Conservation (phyloP, 1,139 yeast species). For the Pichia cactophila region DNA sequence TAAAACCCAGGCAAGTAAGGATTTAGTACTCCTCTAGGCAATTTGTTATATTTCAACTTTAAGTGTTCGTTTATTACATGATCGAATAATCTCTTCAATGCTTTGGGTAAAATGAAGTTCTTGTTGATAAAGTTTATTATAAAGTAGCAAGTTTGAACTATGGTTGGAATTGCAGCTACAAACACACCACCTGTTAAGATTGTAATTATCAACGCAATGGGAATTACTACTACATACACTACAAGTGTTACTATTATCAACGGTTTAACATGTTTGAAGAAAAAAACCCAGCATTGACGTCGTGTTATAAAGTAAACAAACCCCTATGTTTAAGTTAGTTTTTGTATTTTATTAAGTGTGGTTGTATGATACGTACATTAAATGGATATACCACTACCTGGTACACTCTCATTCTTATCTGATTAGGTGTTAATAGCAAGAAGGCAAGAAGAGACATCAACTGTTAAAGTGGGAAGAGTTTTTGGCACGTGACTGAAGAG, state of each 20-base stretch:
- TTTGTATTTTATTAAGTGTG: too few species aligned
- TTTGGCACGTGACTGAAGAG: too few species aligned
- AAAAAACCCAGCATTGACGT: slow-evolving; percentile 21
- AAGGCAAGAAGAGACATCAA: background rate
- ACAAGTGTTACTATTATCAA: slow-evolving; percentile 38
- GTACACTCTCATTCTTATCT: background rate
- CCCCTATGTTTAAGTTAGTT: slow-evolving; percentile 16
- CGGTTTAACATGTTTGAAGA: slow-evolving; percentile 35
- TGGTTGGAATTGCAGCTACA: slow-evolving; percentile 25
- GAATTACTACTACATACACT: slow-evolving; percentile 37
- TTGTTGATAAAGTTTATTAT: slow-evolving; percentile 45
- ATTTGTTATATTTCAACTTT: slow-evolving; percentile 15
- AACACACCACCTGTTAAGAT: slow-evolving; percentile 44
- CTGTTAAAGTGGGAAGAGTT: background rate
- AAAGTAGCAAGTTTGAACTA: slow-evolving; percentile 45
- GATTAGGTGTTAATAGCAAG: background rate
- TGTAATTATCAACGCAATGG: slow-evolving; percentile 52
- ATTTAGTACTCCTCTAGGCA: slow-evolving; percentile 32
- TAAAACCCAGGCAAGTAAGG: slow-evolving; percentile 37
- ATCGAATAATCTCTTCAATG: slow-evolving; percentile 52
- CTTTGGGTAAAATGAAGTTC: slow-evolving; percentile 48
- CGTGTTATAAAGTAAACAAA: slow-evolving; percentile 20
- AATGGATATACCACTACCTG: background rate
- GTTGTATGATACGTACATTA: background rate
- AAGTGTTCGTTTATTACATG: slow-evolving; percentile 42